These are phyloP conservation scores for Acorus gramineus DNA, from an alignment of 106 monocot genomes.

Conservation along the genomic window DNA sequence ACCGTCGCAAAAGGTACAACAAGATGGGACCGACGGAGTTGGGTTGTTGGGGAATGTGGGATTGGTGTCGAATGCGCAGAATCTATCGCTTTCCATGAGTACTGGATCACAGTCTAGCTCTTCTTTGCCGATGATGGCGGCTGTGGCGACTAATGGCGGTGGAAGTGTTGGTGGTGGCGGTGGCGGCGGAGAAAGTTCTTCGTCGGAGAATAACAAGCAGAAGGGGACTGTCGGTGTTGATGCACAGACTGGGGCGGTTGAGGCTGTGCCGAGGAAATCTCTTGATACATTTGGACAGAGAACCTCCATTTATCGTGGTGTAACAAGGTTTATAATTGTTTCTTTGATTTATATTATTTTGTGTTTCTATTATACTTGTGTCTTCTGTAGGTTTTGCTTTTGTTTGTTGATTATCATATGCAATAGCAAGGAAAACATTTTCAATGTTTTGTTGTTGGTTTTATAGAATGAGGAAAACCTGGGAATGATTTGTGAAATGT, in stretches of 20 bases:
- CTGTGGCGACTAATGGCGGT: no score
- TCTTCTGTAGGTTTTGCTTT: background rate
- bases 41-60: constrained; percentile 4
- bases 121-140: constrained; percentile 25
- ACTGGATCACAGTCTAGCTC: constrained; percentile 59
- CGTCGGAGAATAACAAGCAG: constrained; percentile 33
- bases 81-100: constrained; percentile 74
- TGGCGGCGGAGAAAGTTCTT: constrained; percentile 25
- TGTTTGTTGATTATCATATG: no score
- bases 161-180: background rate
- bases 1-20: constrained; percentile 8
- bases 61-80: constrained; percentile 27
- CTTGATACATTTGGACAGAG: constrained; percentile 89
- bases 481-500: no score
- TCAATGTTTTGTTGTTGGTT: no score
- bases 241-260: constrained; percentile 38
- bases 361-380: background rate
- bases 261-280: constrained; percentile 56
- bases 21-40: background rate
- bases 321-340: constrained; percentile 48
- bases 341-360: background rate
- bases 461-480: no score
- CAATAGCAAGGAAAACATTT: no score
- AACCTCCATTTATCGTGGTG: constrained; percentile 92
- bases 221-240: constrained; percentile 23